These are phyloP conservation scores for Logfia minima DNA, from an alignment of 129 eudicot genomes.

Conservation along the genomic window DNA sequence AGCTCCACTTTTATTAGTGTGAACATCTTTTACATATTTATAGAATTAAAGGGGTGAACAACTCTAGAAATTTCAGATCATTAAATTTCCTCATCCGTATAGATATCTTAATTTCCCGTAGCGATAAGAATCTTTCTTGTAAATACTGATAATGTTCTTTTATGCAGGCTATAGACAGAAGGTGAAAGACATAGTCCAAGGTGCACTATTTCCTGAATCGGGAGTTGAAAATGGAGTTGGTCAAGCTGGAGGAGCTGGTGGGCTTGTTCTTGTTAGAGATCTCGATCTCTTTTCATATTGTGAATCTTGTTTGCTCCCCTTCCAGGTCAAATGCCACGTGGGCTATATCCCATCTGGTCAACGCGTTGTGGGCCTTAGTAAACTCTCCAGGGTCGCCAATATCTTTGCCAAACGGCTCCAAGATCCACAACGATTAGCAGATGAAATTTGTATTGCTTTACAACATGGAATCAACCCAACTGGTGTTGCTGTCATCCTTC, in stretches of 20 bases:
- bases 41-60: not conserved
- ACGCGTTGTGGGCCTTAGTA: conserved; percentile 88
- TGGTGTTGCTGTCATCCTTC: conserved; percentile 77
- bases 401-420: conserved; percentile 83
- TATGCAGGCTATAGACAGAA: conserved; percentile 67
- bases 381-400: conserved; percentile 88
- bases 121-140: no score
- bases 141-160: not conserved
- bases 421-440: conserved; percentile 76
- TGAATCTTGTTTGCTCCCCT: conserved; percentile 88
- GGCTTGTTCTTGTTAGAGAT: conserved; percentile 89
- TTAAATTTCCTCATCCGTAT: no score
- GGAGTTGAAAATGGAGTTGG: conserved; percentile 73
- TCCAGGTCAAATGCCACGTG: conserved; percentile 83
- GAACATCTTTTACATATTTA: not conserved
- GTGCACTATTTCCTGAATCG: conserved; percentile 85
- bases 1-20: not conserved
- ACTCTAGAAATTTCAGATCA: no score
- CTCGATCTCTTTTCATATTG: conserved; percentile 82
- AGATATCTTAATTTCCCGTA: no score
- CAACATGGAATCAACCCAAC: conserved; percentile 67
- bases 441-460: conserved; percentile 69
- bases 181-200: conserved; percentile 79
- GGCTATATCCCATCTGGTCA: conserved; percentile 88
- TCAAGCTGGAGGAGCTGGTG: conserved; percentile 87